Conservation (phyloP, 768 basidiomycete genomes). For the Kwoniella pini region DNA sequence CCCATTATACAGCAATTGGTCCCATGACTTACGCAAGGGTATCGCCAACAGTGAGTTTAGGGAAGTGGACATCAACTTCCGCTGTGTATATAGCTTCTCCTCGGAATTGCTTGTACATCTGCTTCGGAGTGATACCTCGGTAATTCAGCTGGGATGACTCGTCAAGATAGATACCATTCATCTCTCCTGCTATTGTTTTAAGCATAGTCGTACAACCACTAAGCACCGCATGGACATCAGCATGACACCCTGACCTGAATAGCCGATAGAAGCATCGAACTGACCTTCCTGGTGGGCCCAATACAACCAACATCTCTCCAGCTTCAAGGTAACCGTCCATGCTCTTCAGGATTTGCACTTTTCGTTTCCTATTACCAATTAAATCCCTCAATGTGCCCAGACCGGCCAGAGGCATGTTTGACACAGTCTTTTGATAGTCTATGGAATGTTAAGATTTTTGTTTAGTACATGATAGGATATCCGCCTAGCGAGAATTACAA, state of each 20-base stretch:
- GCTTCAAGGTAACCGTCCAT: conserved; percentile 68
- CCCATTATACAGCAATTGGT: no score
- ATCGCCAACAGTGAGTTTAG: conserved; percentile 52
- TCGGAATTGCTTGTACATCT: conserved; percentile 59
- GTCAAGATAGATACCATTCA: conserved; percentile 49
- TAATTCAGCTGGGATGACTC: conserved; percentile 2
- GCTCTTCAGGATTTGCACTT: conserved; percentile 61
- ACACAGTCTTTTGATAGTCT: conserved; percentile 59
- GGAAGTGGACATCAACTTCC: conserved; percentile 56
- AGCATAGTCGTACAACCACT: conserved; percentile 59
- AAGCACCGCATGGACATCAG: neutral
- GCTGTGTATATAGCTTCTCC: conserved; percentile 56
- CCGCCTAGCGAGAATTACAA: conserved; percentile 8
- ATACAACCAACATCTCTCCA: conserved; percentile 72
- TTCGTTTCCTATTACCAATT: conserved; percentile 41
- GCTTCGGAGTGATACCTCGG: conserved; percentile 57
- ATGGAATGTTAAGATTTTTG: neutral
- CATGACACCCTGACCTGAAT: neutral
- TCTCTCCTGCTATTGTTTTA: conserved; percentile 59
- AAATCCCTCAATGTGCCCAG: conserved; percentile 29
- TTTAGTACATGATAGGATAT: neutral
- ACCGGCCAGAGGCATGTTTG: conserved; percentile 49
- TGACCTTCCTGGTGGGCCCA: conserved; percentile 57
- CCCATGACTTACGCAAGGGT: conserved; percentile 50
- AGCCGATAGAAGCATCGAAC: conserved; percentile 3